phyloP scores from a whole-genome alignment of 1,284 basidiomycete genomes.

The Trichosporon inkin region DNA sequence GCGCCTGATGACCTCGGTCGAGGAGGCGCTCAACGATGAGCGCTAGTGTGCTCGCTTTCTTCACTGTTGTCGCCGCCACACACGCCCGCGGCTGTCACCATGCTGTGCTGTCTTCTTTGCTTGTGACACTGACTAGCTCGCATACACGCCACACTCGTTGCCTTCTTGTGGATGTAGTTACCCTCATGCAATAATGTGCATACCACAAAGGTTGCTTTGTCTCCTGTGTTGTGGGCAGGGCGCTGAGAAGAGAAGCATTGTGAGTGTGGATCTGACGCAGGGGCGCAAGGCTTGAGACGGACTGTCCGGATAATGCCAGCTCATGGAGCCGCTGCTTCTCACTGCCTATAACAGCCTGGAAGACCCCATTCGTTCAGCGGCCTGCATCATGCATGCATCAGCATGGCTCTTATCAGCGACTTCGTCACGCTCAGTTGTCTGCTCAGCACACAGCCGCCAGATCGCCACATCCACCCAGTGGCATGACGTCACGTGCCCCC shows the following conservation, averaged over 20 bases:
- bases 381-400: no score
- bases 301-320: no score
- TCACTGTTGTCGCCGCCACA: background rate
- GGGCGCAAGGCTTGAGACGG: no score
- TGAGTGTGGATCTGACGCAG: no score
- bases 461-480: background rate
- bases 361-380: no score
- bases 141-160: background rate
- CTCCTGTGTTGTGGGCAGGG: no score
- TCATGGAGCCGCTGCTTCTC: no score
- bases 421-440: no score
- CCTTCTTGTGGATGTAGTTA: background rate
- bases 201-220: background rate
- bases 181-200: slow-evolving; percentile 2
- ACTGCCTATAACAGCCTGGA: no score
- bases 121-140: background rate
- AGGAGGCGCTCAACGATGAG: background rate
- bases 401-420: no score
- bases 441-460: background rate
- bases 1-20: slow-evolving; percentile 1
- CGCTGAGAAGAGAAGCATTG: no score
- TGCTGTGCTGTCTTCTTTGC: background rate
- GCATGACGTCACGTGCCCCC: slow-evolving; percentile 1
- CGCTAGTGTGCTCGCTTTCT: background rate
- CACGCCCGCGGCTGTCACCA: background rate